These are phyloP conservation scores for Penicillium hesseltinei DNA, from an alignment of 2,329 filamentous ascomycete genomes.

Conservation along the genomic window DNA sequence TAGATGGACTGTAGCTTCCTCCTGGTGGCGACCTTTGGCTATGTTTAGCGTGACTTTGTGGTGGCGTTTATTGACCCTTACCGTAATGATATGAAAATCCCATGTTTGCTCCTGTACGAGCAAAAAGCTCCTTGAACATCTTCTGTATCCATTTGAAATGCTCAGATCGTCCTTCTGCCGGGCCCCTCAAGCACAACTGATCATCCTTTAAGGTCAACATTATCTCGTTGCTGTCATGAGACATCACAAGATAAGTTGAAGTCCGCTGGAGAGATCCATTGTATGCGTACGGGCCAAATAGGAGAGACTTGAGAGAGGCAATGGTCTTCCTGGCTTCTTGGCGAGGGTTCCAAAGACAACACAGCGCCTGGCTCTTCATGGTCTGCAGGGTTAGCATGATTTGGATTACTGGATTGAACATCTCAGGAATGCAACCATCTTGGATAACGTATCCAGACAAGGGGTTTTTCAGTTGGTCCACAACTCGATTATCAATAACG, in stretches of 20 bases:
- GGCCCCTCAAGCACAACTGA: slow-evolving; percentile 29
- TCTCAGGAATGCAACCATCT: slow-evolving; percentile 18
- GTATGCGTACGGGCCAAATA: slow-evolving; percentile 58
- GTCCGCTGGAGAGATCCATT: slow-evolving; percentile 59
- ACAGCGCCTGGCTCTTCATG: background rate
- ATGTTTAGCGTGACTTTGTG: background rate
- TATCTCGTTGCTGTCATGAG: slow-evolving; percentile 63
- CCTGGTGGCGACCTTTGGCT: slow-evolving; percentile 8
- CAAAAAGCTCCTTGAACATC: slow-evolving; percentile 36
- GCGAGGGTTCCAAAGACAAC: background rate
- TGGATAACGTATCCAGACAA: slow-evolving; percentile 18
- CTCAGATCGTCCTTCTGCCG: slow-evolving; percentile 12
- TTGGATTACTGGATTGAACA: slow-evolving; percentile 14
- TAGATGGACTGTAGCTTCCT: slow-evolving; percentile 58
- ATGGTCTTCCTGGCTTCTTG: background rate
- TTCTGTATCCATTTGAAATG: slow-evolving; percentile 17
- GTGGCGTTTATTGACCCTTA: background rate
- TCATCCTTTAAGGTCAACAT: slow-evolving; percentile 59
- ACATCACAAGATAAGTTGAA: slow-evolving; percentile 66
- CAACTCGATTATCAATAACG: slow-evolving; percentile 14
- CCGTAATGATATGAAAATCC: slow-evolving; percentile 4
- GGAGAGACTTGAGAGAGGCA: slow-evolving; percentile 45
- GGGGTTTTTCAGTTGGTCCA: background rate
- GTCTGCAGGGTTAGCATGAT: slow-evolving; percentile 10
- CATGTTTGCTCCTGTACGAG: slow-evolving; percentile 5